Conservation (phyloP, 768 basidiomycete species). For the Butyriboletus loyo region DNA sequence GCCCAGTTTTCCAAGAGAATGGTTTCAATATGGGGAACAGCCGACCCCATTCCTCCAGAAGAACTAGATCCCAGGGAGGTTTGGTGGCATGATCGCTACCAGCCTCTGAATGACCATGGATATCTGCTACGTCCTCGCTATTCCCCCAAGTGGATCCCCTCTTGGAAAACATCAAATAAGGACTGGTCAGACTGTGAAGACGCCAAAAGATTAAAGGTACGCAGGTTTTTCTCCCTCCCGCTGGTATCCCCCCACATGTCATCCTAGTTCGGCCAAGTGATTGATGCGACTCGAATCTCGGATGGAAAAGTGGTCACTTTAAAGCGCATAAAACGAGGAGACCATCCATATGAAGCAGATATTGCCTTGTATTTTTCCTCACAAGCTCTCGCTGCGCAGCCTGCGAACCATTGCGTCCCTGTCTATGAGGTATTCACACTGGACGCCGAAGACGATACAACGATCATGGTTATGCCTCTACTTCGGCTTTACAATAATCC, state of each 20-base stretch:
- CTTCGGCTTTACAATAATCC: constrained; percentile 19
- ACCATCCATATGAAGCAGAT: constrained; percentile 21
- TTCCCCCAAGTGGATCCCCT: constrained; percentile 9
- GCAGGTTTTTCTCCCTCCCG: background rate
- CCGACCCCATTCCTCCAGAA: background rate
- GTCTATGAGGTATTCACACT: constrained; percentile 14
- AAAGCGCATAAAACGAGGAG: constrained; percentile 20
- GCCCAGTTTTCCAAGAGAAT: background rate
- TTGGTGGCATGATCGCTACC: constrained; percentile 12
- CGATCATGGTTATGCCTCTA: constrained; percentile 31
- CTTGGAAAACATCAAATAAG: background rate
- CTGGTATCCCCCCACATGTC: background rate
- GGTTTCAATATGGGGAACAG: background rate
- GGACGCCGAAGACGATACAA: constrained; percentile 5
- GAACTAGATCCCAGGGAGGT: constrained; percentile 6
- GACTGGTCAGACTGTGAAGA: background rate
- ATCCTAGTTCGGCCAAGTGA: background rate
- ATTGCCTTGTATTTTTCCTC: constrained; percentile 24
- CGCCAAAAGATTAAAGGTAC: background rate
- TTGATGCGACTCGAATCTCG: constrained; percentile 31
- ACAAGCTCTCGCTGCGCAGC: background rate
- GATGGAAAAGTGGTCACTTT: constrained; percentile 29
- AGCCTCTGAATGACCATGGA: constrained; percentile 1
- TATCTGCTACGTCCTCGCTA: constrained; percentile 15
- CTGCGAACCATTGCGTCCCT: constrained; percentile 28